Conservation (phyloP, 352 stramenopile genomes). For the Phytophthora sp. region DNA sequence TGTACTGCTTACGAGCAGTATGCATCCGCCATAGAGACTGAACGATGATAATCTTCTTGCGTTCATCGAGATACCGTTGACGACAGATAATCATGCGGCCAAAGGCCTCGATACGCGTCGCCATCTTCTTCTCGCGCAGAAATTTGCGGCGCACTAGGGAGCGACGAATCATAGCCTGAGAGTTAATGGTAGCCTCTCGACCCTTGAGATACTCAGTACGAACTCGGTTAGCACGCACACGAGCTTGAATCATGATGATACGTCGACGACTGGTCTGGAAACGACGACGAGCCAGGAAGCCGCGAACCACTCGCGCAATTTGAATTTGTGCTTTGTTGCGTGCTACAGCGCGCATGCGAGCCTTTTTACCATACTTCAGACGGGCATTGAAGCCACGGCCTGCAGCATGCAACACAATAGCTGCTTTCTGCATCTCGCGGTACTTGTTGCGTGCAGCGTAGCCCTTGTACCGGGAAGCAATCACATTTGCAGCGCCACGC, state of each 20-base stretch:
- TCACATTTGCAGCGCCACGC: slow-evolving; percentile 63
- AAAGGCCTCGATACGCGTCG: slow-evolving; percentile 84
- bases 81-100: slow-evolving; percentile 83
- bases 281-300: slow-evolving; percentile 63
- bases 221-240: slow-evolving; percentile 85
- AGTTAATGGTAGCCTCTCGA: slow-evolving; percentile 86
- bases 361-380: slow-evolving; percentile 90
- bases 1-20: slow-evolving; percentile 58
- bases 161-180: slow-evolving; percentile 88
- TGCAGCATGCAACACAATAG: slow-evolving; percentile 78
- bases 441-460: slow-evolving; percentile 70
- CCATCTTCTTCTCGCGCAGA: slow-evolving; percentile 87
- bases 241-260: slow-evolving; percentile 89
- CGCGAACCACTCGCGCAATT: slow-evolving; percentile 77
- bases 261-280: slow-evolving; percentile 61
- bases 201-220: slow-evolving; percentile 88
- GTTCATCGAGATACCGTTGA: slow-evolving; percentile 62
- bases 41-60: slow-evolving; percentile 73
- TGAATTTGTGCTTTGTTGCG: slow-evolving; percentile 83
- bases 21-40: slow-evolving; percentile 88
- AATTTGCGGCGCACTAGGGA: slow-evolving; percentile 82
- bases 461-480: slow-evolving; percentile 81
- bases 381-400: slow-evolving; percentile 81
- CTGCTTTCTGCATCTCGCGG: slow-evolving; percentile 68
- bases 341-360: slow-evolving; percentile 67